Conservation (phyloP, 352 stramenopile genomes). For the Pythium aristosporum region DNA sequence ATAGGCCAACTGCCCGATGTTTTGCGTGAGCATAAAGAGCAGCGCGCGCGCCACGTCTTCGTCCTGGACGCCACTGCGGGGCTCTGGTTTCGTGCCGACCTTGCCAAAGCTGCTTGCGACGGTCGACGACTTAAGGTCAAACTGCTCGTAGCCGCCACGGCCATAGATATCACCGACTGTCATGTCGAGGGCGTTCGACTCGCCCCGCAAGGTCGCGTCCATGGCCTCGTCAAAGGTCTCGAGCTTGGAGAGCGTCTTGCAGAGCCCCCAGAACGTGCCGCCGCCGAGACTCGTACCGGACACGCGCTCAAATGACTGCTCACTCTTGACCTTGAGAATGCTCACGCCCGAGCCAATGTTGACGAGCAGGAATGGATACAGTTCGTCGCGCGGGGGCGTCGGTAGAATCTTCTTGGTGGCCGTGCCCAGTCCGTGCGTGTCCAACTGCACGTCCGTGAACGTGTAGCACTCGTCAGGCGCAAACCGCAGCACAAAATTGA, state of each 20-base stretch:
- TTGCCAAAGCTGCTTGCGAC: constrained; percentile 98
- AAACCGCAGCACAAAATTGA: constrained; percentile 95
- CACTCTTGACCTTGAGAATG: constrained; percentile 92
- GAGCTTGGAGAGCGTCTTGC: constrained; percentile 88
- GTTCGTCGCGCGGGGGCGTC: constrained; percentile 40
- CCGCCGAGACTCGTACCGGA: constrained; percentile 96
- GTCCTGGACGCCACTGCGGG: constrained; percentile 57
- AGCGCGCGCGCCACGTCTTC: constrained; percentile 94
- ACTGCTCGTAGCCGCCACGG: constrained; percentile 80
- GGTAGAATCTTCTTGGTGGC: constrained; percentile 65
- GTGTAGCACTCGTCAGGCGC: constrained; percentile 96
- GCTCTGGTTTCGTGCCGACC: constrained; percentile 50
- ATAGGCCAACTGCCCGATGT: constrained; percentile 95
- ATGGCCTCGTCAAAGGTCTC: constrained; percentile 80
- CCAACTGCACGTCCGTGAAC: constrained; percentile 82
- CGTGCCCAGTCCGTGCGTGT: constrained; percentile 52
- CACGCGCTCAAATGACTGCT: constrained; percentile 93
- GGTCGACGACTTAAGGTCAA: constrained; percentile 77
- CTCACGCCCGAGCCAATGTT: constrained; percentile 98
- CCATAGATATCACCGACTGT: constrained; percentile 99
- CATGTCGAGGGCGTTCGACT: constrained; percentile 90
- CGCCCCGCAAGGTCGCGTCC: constrained; percentile 61
- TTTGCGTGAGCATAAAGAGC: constrained; percentile 99
- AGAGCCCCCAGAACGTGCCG: constrained; percentile 97
- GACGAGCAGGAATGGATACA: constrained; percentile 97